phyloP scores from a whole-genome alignment of 805 yeast genomes.

The Ogataea degrootiae region DNA sequence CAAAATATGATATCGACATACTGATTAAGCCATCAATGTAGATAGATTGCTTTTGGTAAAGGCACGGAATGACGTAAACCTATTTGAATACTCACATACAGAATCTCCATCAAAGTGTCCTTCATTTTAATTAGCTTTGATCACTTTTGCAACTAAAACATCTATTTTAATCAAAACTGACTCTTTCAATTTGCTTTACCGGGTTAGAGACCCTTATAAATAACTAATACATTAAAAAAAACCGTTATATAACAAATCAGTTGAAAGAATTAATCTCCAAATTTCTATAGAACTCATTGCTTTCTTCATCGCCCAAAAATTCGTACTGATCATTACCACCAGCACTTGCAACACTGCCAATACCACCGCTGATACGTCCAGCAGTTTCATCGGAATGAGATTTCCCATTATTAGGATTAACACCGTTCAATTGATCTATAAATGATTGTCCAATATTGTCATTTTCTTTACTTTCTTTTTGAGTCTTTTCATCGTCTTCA shows the following conservation, averaged over 20 bases:
- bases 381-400: neutral
- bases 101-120: no score
- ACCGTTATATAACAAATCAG: conserved; percentile 3
- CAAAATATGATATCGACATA: no score
- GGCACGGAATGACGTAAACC: no score
- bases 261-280: conserved; percentile 31
- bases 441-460: conserved; percentile 5
- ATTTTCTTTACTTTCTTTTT: neutral
- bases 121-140: no score
- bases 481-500: neutral
- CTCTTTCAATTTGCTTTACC: no score
- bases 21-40: no score
- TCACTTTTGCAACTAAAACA: no score
- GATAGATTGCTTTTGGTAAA: no score
- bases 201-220: no score
- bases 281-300: conserved; percentile 20
- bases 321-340: conserved; percentile 3
- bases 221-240: no score
- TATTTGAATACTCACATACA: no score
- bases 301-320: conserved; percentile 8
- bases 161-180: no score
- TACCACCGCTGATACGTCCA: neutral
- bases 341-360: neutral
- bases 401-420: neutral
- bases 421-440: conserved; percentile 7